Evolutionary conservation across 306 rosid species (phyloP), one percentile per base, ranked within the genome.

Genomic region (Senna tora): DNA sequence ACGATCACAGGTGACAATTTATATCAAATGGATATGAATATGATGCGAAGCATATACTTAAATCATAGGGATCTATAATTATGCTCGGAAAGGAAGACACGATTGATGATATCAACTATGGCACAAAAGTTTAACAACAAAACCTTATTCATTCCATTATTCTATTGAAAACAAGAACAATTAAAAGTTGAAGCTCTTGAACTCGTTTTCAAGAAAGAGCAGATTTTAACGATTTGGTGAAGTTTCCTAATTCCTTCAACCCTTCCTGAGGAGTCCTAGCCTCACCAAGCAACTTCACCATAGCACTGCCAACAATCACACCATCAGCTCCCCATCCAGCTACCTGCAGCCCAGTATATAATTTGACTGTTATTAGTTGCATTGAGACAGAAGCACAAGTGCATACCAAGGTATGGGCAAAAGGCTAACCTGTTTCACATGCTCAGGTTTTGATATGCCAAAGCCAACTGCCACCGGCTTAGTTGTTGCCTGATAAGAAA

Each of bases 251-350:
- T 47, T 82, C 96, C 81, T 87, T 87, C 87, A 94, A 76, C 43
- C 96, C 97, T 43, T 94, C 98, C 81, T 83, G 81, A 7, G 97
- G 92, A 77, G 92, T 54, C 50, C 86, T 86, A 30, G 92, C 96
- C 15, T 93, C 97, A 33, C 89, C 94, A 57, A 93, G 84, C 67
- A 91, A 30, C 85, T 79, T 93, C 75, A 93, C 98, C 14, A 90
- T 86, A 16, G 97, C 98, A 82, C 98, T 93, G 11, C 98, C 98
- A 46, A 93, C 89, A 71, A 93, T 93, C 50, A 91, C 90, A 16
- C 98, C 98, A 67, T 93, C 97, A 68, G 98, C 98, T 65, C 98
- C 98, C 97, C 98, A 93, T 47, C 73, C 88, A 0, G 86, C 87
- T 11, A 93, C 83, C 97, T 93, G 84, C 38, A 82, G 63, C 50